Percentiles rank a stretch among this genome's conserved stretches.
Evolutionary conservation across 169 alveolate species (phyloP).

Genomic region (Cyclospora cayetanensis): DNA sequence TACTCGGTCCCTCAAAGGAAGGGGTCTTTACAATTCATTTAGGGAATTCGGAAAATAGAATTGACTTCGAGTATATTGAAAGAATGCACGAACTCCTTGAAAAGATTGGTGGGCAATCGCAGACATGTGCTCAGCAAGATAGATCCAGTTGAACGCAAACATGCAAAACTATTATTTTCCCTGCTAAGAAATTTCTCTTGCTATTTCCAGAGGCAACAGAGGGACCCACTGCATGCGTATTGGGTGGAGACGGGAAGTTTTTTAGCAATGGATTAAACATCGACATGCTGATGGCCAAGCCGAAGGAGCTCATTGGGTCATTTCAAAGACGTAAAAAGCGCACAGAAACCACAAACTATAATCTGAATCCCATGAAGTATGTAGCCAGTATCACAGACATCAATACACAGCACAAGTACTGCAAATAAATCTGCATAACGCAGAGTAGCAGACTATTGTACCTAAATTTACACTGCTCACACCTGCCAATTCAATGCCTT

Average conservation of each 20-base stretch:
- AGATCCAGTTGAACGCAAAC: too few relatives aligned
- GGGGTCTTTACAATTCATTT: constrained; percentile 57
- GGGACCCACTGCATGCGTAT: constrained; percentile 72
- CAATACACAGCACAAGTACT: too few relatives aligned
- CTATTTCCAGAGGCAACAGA: not conserved
- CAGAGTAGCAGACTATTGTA: too few relatives aligned
- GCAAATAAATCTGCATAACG: too few relatives aligned
- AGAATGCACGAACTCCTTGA: not conserved
- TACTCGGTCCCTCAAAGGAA: constrained; percentile 26
- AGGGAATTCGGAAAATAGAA: constrained; percentile 55
- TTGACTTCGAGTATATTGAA: constrained; percentile 19
- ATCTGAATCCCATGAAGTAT: too few relatives aligned
- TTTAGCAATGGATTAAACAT: constrained; percentile 68
- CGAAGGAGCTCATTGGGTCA: constrained; percentile 7
- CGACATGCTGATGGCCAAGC: constrained; percentile 7
- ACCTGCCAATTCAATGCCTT: not conserved
- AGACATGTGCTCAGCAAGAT: not conserved
- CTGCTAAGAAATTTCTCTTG: not conserved
- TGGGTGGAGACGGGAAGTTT: constrained; percentile 66
- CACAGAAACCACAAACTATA: too few relatives aligned
- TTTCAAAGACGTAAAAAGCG: constrained; percentile 61
- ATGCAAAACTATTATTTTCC: not conserved
- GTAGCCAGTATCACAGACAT: too few relatives aligned
- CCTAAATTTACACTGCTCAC: too few relatives aligned
- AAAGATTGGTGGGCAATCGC: constrained; percentile 36